Base-by-base conservation (phyloP, 192 early-diverging fungal species). In the Martensiomyces pterosporus region DNA sequence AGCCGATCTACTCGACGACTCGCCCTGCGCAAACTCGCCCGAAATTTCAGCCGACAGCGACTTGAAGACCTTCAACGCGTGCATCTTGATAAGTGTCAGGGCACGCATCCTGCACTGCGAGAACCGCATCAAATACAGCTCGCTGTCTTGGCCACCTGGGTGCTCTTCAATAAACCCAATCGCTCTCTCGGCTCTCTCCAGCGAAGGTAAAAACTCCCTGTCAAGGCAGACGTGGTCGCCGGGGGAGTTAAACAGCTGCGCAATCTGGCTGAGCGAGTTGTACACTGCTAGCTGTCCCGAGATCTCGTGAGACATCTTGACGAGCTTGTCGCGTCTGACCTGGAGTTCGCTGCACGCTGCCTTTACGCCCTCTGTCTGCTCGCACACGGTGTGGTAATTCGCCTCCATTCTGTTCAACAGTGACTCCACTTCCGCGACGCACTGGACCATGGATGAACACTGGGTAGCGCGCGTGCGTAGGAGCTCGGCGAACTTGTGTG, bases 61-160 rank as follows among this genome's bases (percentile, higher is more conserved):
- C 33, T 55, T 76, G 19, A 93, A 57, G 13, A 62, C 65, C 19
- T 88, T 79, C 59, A 94, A 67, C 3, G 74, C 77, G 24, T 79
- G 80, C 21, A 93, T 82, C 56, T 97, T 97, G 60, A 99, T 92
- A 26, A 97, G 67, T 16, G 93, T 85, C 65, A 99, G 83, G 5
- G 86, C 90, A 21, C 89, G 83, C n/a, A 92, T 92, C 74, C 94
- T 86, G 64, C 93, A 95, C 55, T 97, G 93, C 15, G 88, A 75
- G 60, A 93, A 97, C 16, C 92, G 79, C 88, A 94, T 90, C 24
- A 87, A 75, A 57, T 95, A 97, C 34, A 97, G 80, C 47, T 94
- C 92, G 6, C 91, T 83, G 67, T 99, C 96, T 19, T 79, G 77
- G 60, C 88, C 94, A 13, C 65, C 75, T 22, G 81, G 60, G 14